Evolutionary conservation across 306 rosid species (phyloP).

Genomic region (Hippophae rhamnoides): DNA sequence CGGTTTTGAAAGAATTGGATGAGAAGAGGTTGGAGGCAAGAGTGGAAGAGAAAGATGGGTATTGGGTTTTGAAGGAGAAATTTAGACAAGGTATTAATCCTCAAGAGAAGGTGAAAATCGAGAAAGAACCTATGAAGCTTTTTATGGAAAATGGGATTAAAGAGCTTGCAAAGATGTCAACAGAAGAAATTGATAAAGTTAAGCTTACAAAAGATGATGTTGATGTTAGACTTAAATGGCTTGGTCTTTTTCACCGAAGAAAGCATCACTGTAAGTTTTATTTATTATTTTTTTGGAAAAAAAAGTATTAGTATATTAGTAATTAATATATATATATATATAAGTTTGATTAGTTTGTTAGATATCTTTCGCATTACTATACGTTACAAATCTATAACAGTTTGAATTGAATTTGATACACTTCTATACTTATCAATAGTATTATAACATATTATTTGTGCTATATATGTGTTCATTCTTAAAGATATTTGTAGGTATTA

Average conservation of each 20-base stretch:
- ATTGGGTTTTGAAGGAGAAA: slow-evolving; percentile 72
- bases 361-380: too few species aligned
- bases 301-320: too few species aligned
- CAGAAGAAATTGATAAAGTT: slow-evolving; percentile 58
- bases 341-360: too few species aligned
- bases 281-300: not conserved
- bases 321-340: too few species aligned
- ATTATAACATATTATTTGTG: too few species aligned
- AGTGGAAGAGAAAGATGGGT: slow-evolving; percentile 67
- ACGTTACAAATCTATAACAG: too few species aligned
- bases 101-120: slow-evolving; percentile 69
- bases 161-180: slow-evolving; percentile 51
- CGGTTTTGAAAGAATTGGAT: slow-evolving; percentile 29
- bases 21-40: slow-evolving; percentile 58
- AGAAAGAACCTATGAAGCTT: slow-evolving; percentile 78
- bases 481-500: slow-evolving; percentile 37
- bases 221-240: slow-evolving; percentile 97
- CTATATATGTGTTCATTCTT: too few species aligned
- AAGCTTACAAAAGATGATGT: slow-evolving; percentile 68
- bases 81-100: slow-evolving; percentile 63
- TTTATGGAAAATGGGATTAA: slow-evolving; percentile 68
- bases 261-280: slow-evolving; percentile 72
- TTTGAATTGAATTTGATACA: too few species aligned
- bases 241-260: slow-evolving; percentile 88
- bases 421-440: too few species aligned